A percentile compares a stretch with the other conserved stretches of the same genome.
Conservation (phyloP, 2,329 filamentous ascomycete genomes). For the Amylocarpus encephaloides region DNA sequence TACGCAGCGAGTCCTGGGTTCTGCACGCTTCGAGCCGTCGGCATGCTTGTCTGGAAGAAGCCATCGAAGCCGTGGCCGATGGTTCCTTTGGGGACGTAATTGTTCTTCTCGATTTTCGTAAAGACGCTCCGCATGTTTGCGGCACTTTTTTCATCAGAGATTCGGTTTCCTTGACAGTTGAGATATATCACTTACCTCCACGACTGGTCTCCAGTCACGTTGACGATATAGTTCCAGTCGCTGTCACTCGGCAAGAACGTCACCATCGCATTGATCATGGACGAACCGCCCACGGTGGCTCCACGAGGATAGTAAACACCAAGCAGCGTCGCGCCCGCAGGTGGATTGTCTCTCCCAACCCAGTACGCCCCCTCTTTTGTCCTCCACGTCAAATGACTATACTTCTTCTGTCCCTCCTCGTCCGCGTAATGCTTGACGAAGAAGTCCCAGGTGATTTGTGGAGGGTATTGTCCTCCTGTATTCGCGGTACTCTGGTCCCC, state of each 20-base stretch:
- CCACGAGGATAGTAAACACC: slow-evolving; percentile 36
- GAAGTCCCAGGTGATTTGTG: slow-evolving; percentile 45
- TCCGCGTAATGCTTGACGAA: slow-evolving; percentile 23
- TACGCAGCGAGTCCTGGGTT: slow-evolving; percentile 2
- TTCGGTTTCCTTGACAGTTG: background rate
- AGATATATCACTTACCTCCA: slow-evolving; percentile 32
- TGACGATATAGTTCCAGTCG: slow-evolving; percentile 38
- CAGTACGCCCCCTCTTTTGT: slow-evolving; percentile 27
- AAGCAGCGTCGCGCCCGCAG: slow-evolving; percentile 29
- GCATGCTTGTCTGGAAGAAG: slow-evolving; percentile 2
- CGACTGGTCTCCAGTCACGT: slow-evolving; percentile 37
- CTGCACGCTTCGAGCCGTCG: background rate
- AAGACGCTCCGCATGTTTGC: slow-evolving; percentile 38
- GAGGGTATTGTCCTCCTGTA: slow-evolving; percentile 41
- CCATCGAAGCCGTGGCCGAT: slow-evolving; percentile 38
- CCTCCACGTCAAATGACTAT: slow-evolving; percentile 32
- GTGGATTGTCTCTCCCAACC: slow-evolving; percentile 23
- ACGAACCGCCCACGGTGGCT: slow-evolving; percentile 35
- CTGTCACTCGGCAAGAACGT: slow-evolving; percentile 35
- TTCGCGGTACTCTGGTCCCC: slow-evolving; percentile 46
- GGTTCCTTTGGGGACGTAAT: slow-evolving; percentile 35
- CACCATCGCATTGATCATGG: slow-evolving; percentile 33
- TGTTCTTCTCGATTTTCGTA: slow-evolving; percentile 37
- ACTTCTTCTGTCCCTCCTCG: slow-evolving; percentile 10
- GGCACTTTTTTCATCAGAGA: slow-evolving; percentile 13